phyloP scores from a whole-genome alignment of 805 yeast genomes.

The Suhomyces sp. region DNA sequence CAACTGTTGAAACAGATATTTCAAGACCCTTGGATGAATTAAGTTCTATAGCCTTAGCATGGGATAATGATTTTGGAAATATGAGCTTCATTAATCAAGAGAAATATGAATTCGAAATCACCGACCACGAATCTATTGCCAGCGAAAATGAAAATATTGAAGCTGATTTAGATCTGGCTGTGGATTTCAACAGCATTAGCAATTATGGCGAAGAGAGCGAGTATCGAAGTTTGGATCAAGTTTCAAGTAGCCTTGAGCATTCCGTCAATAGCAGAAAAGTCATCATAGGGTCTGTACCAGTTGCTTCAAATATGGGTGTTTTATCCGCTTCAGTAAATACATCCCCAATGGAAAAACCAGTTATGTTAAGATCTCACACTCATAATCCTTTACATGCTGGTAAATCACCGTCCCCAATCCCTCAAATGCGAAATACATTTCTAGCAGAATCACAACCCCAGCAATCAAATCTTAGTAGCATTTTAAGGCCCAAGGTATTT shows the following conservation, averaged over 20 bases:
- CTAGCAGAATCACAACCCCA: not conserved
- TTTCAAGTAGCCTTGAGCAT: not conserved
- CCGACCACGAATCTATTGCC: constrained; percentile 11
- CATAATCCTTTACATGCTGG: constrained; percentile 16
- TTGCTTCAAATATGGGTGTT: constrained; percentile 11
- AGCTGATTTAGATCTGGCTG: constrained; percentile 7
- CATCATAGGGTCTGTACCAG: constrained; percentile 16
- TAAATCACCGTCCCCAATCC: constrained; percentile 23
- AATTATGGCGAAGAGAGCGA: constrained; percentile 5
- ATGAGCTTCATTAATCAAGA: constrained; percentile 55
- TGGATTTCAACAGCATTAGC: constrained; percentile 1
- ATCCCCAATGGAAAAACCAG: constrained; percentile 22
- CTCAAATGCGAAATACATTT: constrained; percentile 17
- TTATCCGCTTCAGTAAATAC: constrained; percentile 11
- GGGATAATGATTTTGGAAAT: constrained; percentile 52
- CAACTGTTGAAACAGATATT: constrained; percentile 21
- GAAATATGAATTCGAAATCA: constrained; percentile 38
- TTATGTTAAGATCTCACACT: constrained; percentile 18
- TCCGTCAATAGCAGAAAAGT: constrained; percentile 2
- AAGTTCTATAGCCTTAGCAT: constrained; percentile 50
- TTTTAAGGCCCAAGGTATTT: constrained; percentile 28
- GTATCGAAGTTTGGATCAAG: constrained; percentile 5
- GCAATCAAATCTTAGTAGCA: not conserved
- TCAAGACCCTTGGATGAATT: constrained; percentile 49
- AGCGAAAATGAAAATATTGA: constrained; percentile 12